Evolutionary conservation across 2,329 filamentous ascomycete species (phyloP).

Genomic region (Hypoxylon sp.): DNA sequence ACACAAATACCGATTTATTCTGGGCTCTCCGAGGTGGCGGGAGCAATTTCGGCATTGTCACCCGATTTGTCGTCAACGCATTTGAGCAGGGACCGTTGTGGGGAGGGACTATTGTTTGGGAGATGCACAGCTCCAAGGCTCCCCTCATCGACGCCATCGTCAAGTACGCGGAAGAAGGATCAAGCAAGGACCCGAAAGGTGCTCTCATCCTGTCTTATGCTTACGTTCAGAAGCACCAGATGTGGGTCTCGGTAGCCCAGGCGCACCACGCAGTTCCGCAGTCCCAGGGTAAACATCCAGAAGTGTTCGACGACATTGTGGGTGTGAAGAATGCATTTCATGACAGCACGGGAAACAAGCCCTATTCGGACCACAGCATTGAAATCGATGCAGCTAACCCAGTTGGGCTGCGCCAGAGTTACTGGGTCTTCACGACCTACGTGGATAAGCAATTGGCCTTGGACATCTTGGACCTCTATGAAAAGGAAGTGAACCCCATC

Average conservation of each 20-base stretch:
- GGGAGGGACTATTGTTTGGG: slow-evolving; percentile 31
- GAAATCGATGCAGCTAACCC: slow-evolving; percentile 22
- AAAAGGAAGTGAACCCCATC: slow-evolving; percentile 26
- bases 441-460: slow-evolving; percentile 22
- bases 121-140: slow-evolving; percentile 27
- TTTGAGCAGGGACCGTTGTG: slow-evolving; percentile 35
- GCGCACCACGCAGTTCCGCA: slow-evolving; percentile 30
- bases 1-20: slow-evolving; percentile 55
- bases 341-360: slow-evolving; percentile 22
- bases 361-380: slow-evolving; percentile 30
- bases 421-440: slow-evolving; percentile 29
- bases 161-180: slow-evolving; percentile 20
- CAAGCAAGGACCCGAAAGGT: slow-evolving; percentile 33
- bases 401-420: slow-evolving; percentile 28
- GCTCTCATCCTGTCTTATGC: slow-evolving; percentile 34
- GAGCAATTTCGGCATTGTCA: slow-evolving; percentile 40
- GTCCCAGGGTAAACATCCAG: slow-evolving; percentile 26
- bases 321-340: slow-evolving; percentile 12
- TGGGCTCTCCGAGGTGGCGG: slow-evolving; percentile 43
- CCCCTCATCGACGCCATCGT: slow-evolving; percentile 20
- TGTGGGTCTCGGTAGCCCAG: slow-evolving; percentile 29
- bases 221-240: slow-evolving; percentile 21
- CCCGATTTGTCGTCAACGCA: slow-evolving; percentile 28
- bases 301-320: slow-evolving; percentile 46
- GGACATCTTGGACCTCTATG: slow-evolving; percentile 22